These are phyloP conservation scores for Trichoderma erinaceum DNA, from an alignment of 495 filamentous ascomycete genomes.

Conservation along the genomic window DNA sequence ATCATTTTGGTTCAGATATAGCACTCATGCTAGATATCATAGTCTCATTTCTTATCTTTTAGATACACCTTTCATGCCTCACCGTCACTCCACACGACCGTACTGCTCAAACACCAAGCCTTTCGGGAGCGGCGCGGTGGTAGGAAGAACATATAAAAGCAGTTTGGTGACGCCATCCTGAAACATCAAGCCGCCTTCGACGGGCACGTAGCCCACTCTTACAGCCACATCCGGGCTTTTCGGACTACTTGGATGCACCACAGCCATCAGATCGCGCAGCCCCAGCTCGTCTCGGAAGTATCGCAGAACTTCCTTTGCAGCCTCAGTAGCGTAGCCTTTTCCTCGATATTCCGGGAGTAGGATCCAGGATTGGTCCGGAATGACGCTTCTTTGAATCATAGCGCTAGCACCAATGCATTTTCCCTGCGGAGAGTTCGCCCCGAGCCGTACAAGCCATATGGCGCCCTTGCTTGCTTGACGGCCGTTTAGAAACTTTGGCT, in stretches of 20 bases:
- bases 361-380: neutral
- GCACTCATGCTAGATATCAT: neutral
- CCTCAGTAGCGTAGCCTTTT: neutral
- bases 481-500: neutral
- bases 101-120: neutral
- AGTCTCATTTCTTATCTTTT: neutral
- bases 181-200: neutral
- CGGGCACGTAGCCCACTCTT: neutral
- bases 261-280: neutral
- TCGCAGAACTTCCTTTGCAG: neutral
- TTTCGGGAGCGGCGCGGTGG: neutral
- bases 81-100: neutral
- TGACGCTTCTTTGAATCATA: neutral
- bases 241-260: neutral
- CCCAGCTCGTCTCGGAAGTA: conserved; percentile 4
- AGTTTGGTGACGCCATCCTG: neutral
- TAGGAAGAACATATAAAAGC: neutral
- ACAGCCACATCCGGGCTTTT: neutral
- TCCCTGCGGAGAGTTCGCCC: neutral
- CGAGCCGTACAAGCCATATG: neutral
- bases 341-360: neutral
- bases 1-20: too few species aligned
- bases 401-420: neutral
- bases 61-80: neutral
- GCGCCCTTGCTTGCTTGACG: neutral